These are phyloP conservation scores for Dictyostelium firmibasis DNA, from an alignment of 78 protist genomes.

Conservation along the genomic window DNA sequence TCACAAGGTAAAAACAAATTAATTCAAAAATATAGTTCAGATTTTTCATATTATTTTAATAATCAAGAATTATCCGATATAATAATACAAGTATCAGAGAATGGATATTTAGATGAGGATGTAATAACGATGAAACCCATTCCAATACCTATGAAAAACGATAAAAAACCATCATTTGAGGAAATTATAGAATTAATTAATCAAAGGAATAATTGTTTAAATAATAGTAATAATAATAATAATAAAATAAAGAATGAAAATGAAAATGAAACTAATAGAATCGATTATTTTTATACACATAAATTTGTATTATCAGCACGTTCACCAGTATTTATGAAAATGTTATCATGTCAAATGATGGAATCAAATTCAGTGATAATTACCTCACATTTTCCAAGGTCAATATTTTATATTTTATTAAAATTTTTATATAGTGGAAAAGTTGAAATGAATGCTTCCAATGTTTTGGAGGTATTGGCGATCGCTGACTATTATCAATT, in stretches of 20 bases:
- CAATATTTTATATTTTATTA: slow-evolving; percentile 13
- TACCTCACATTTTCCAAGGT: slow-evolving; percentile 33
- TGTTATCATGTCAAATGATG: slow-evolving; percentile 54
- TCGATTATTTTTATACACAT: slow-evolving; percentile 57
- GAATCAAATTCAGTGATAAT: background rate
- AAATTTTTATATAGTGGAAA: slow-evolving; percentile 39
- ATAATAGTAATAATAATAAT: background rate
- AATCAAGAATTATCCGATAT: slow-evolving; percentile 73
- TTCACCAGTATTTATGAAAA: slow-evolving; percentile 59
- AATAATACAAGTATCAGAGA: slow-evolving; percentile 29
- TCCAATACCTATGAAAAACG: background rate
- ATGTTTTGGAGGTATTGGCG: slow-evolving; percentile 40
- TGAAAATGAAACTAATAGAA: background rate
- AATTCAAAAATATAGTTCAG: slow-evolving; percentile 44
- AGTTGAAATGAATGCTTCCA: background rate
- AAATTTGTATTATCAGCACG: slow-evolving; percentile 68
- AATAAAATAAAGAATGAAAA: background rate
- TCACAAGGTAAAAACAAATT: slow-evolving; percentile 48
- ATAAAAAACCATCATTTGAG: background rate
- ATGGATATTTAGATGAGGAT: slow-evolving; percentile 13
- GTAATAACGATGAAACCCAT: background rate
- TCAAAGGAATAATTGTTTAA: background rate
- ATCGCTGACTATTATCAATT: slow-evolving; percentile 47
- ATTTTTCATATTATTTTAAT: slow-evolving; percentile 72
- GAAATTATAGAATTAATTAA: background rate